Conservation (phyloP, 163 green algal species). For the Scenedesmus sp. region DNA sequence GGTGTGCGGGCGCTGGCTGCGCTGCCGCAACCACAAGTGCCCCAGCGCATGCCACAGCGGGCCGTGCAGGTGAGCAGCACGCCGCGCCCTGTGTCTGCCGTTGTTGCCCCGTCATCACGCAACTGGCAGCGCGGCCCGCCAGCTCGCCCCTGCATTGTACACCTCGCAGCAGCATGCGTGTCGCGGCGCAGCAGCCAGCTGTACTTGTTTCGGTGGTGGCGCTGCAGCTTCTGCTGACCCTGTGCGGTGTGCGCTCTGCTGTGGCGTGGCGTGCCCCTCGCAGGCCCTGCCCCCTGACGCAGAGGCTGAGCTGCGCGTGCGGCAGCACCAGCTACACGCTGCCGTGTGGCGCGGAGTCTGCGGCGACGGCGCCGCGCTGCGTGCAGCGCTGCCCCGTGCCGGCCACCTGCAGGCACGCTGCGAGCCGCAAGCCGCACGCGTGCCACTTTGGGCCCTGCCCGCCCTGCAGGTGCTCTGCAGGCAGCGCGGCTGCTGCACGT, state of each 20-base stretch:
- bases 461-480: slow-evolving; percentile 69
- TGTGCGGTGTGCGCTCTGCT: too few species aligned
- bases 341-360: slow-evolving; percentile 83
- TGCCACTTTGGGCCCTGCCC: slow-evolving; percentile 91
- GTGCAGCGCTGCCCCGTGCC: slow-evolving; percentile 73
- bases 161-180: too few species aligned
- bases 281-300: slow-evolving; percentile 83
- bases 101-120: too few species aligned
- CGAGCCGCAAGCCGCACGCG: slow-evolving; percentile 59
- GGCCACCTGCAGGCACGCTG: slow-evolving; percentile 76
- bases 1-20: slow-evolving; percentile 77
- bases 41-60: slow-evolving; percentile 86
- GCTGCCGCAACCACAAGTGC: slow-evolving; percentile 88
- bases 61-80: slow-evolving; percentile 67
- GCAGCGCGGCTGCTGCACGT: too few species aligned
- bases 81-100: too few species aligned
- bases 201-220: background rate
- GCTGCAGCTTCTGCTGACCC: background rate
- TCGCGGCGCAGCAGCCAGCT: background rate
- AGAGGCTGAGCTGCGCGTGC: slow-evolving; percentile 82
- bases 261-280: slow-evolving; percentile 35
- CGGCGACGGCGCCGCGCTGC: slow-evolving; percentile 76
- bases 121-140: too few species aligned
- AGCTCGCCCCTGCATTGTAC: too few species aligned
- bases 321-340: slow-evolving; percentile 71